Evolutionary conservation across 148 eudicot genomes (phyloP).

Genomic region (Rhododendron henanense): DNA sequence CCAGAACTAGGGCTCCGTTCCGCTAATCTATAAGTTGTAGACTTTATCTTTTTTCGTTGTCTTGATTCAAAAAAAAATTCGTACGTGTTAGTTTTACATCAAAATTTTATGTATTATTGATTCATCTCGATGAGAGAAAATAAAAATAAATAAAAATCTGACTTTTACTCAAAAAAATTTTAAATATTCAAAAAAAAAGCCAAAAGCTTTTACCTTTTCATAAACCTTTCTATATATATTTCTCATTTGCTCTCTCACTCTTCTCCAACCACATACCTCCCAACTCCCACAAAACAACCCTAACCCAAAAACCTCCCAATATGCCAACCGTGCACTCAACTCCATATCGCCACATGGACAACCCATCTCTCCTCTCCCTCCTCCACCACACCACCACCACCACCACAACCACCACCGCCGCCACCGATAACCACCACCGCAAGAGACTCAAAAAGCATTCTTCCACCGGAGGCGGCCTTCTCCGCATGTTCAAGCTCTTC

Average conservation of each 20-base stretch:
- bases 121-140: too few species aligned
- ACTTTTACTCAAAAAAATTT: too few species aligned
- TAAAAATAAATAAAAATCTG: too few species aligned
- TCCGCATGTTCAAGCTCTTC: slow-evolving; percentile 70
- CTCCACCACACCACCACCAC: slow-evolving; percentile 28
- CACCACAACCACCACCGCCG: slow-evolving; percentile 16
- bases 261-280: slow-evolving; percentile 6
- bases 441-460: slow-evolving; percentile 16
- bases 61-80: too few species aligned
- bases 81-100: too few species aligned
- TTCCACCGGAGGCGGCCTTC: slow-evolving; percentile 27
- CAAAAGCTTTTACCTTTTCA: neutral
- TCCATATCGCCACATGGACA: slow-evolving; percentile 35
- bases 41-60: too few species aligned
- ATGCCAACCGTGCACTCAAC: slow-evolving; percentile 30
- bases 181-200: too few species aligned
- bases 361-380: slow-evolving; percentile 29
- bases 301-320: neutral
- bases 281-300: neutral
- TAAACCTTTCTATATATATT: neutral
- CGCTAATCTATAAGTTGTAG: too few species aligned
- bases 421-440: slow-evolving; percentile 1
- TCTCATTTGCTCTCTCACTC: neutral
- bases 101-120: too few species aligned
- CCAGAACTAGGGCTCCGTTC: too few species aligned